Evolutionary conservation across 345 rosid species (phyloP), one percentile per base, ranked within the genome.

Genomic region (Euclidium syriacum): DNA sequence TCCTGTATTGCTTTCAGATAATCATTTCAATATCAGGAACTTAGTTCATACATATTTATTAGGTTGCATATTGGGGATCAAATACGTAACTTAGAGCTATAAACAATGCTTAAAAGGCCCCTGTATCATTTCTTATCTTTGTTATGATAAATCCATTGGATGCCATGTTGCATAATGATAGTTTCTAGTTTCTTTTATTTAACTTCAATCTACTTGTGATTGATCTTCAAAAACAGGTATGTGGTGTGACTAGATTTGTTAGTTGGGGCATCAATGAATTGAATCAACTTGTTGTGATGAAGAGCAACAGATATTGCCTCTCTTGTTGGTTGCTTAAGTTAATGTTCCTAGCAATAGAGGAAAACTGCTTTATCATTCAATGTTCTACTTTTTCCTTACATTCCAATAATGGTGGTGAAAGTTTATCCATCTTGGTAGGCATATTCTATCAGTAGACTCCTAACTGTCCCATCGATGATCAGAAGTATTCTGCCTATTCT

Each of bases 391-490:
- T 30, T 56, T 24, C 7, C 40, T 16, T 64, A 14, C 10, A 6
- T 32, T 49, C 0, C 15, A 49, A 19, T 63, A 63, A 40, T 57
- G 7, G 0, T 40, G 15, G 23, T 3, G 0, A 55, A 47, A 27
- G 3, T 52, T 44, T 48, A 64, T 64, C 53, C 26, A 49, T 64
- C 57, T 46, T 57, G 74, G 74, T 54, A 94, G 99, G 97, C 81
- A 29, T 94, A 90, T 77, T 72, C 75, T 50, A 68, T 94, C 41
- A 84, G 72, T 78, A 81, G 99, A 72, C 79, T 94, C 55, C 76
- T 74, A 33, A 78, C 83, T 58, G 97, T 94, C 64, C 97, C 99
- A 55, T 84, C 97, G 51, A 75, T 94, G 72, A 79, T 94, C 78
- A 82, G 83, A 75, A 75, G 73, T 52, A 74, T 90, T 50, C 72